These are phyloP conservation scores for Chromera velia DNA, from an alignment of 73 alveolate species.

Conservation along the genomic window DNA sequence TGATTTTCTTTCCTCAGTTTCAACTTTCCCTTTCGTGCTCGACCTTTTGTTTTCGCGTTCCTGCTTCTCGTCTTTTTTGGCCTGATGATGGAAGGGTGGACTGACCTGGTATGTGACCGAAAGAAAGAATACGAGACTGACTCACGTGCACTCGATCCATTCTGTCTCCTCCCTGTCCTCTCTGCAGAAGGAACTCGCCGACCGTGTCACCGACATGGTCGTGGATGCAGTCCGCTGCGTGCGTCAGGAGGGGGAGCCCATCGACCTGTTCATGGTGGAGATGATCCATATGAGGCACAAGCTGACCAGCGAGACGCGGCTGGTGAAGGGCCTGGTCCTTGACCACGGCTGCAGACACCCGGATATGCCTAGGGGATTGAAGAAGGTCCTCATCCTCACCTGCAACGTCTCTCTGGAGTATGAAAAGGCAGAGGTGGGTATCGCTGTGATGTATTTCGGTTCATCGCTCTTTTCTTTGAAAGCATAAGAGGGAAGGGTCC, in stretches of 20 bases:
- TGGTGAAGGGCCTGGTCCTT: conserved; percentile 95
- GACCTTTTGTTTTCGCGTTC: too few relatives aligned
- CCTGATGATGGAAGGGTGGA: too few relatives aligned
- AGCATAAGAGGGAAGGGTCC: not conserved
- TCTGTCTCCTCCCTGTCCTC: too few relatives aligned
- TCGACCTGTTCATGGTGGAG: conserved; percentile 93
- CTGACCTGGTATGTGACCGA: too few relatives aligned
- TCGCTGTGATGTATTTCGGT: too few relatives aligned
- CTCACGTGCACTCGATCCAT: too few relatives aligned
- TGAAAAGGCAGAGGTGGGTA: conserved; percentile 96
- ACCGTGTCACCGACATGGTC: conserved; percentile 69
- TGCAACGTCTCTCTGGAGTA: conserved; percentile 96
- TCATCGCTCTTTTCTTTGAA: too few relatives aligned
- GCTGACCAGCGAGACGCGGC: conserved; percentile 90
- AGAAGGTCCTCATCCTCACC: conserved; percentile 88
- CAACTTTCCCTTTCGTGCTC: too few relatives aligned
- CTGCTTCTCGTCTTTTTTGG: too few relatives aligned
- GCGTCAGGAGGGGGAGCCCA: conserved; percentile 57
- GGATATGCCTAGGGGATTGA: conserved; percentile 74
- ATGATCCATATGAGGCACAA: conserved; percentile 97
- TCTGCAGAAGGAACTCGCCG: conserved; percentile 57
- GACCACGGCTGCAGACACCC: conserved; percentile 99
- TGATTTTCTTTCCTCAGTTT: too few relatives aligned
- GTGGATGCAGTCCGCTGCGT: conserved; percentile 78
- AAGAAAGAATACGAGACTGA: too few relatives aligned